Conservation (phyloP, 1,139 yeast species). For the Pneumocystis sp. region DNA sequence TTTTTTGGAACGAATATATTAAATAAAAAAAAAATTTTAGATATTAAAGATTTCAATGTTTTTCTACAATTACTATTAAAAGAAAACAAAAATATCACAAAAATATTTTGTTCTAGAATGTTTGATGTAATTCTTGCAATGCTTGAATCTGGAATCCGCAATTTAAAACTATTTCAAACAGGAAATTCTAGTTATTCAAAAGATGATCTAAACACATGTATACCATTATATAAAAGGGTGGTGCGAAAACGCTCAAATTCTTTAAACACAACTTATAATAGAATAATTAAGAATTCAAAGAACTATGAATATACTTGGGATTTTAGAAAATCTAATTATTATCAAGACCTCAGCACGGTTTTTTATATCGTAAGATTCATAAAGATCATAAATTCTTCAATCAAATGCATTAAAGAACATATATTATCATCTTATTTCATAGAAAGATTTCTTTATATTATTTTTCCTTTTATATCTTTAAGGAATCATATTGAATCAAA, state of each 20-base stretch:
- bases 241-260: background rate
- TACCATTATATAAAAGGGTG: background rate
- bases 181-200: background rate
- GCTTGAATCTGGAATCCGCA: constrained; percentile 14
- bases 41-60: constrained; percentile 6
- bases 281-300: background rate
- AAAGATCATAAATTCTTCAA: constrained; percentile 14
- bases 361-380: constrained; percentile 14
- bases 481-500: background rate
- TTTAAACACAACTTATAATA: background rate
- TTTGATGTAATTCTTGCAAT: constrained; percentile 16
- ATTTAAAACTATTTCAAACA: constrained; percentile 6
- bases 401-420: constrained; percentile 14
- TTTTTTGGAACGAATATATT: constrained; percentile 17
- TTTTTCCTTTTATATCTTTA: constrained; percentile 1
- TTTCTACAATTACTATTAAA: constrained; percentile 11
- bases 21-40: constrained; percentile 4
- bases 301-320: background rate
- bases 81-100: background rate
- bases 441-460: constrained; percentile 11
- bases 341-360: background rate
- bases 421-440: constrained; percentile 12
- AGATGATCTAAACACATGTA: background rate
- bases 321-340: background rate
- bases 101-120: constrained; percentile 14